Evolutionary conservation across 352 stramenopile genomes (phyloP).

Genomic region (Phytophthora gonapodyides): DNA sequence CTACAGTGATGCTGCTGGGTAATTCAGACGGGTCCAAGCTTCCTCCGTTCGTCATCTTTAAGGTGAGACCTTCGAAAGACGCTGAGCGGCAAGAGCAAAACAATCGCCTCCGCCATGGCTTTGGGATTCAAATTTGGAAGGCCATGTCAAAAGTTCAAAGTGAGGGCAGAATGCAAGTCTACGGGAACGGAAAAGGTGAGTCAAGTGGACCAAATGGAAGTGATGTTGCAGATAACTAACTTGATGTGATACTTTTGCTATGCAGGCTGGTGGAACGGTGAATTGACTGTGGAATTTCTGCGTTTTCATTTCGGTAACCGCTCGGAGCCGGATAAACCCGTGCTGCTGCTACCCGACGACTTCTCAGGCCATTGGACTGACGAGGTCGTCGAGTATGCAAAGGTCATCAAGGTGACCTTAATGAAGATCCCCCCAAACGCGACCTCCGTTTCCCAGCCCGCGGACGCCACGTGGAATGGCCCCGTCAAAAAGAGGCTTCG

Average conservation of each 20-base stretch:
- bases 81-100: background rate
- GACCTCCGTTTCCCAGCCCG: constrained; percentile 19
- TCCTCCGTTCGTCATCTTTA: constrained; percentile 1
- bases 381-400: background rate
- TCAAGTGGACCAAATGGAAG: background rate
- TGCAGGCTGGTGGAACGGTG: constrained; percentile 18
- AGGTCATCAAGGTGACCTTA: constrained; percentile 10
- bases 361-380: no score
- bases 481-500: constrained; percentile 15
- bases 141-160: background rate
- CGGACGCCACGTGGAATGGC: constrained; percentile 18
- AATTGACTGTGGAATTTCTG: constrained; percentile 10
- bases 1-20: constrained; percentile 1
- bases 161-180: background rate
- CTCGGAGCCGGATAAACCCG: background rate
- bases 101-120: background rate
- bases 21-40: background rate
- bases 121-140: background rate
- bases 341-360: no score
- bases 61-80: background rate
- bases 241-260: background rate
- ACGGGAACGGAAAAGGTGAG: background rate
- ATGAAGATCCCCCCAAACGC: constrained; percentile 8
- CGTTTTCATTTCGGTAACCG: constrained; percentile 13
- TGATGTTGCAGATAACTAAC: no score